Conservation (phyloP, 139 green algal genomes). For the Chlorella sp. region DNA sequence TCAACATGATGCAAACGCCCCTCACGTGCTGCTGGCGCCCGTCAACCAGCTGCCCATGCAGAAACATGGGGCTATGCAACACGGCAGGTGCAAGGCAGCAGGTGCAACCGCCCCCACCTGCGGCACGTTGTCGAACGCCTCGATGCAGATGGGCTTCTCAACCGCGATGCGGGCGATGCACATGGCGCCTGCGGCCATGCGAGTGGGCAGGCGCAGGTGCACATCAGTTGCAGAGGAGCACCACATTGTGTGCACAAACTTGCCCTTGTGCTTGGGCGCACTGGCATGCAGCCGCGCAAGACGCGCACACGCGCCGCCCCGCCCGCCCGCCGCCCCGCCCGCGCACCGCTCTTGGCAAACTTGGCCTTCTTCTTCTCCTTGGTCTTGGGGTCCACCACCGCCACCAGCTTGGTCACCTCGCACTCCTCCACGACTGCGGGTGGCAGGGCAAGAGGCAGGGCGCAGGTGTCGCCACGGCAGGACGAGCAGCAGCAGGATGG, state of each 20-base stretch:
- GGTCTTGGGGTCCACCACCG: constrained; percentile 87
- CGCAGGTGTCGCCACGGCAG: not conserved
- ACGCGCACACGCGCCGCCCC: no score
- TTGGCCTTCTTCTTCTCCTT: constrained; percentile 86
- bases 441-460: not conserved
- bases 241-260: no score
- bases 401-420: constrained; percentile 89
- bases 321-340: no score
- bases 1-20: no score
- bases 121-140: constrained; percentile 84
- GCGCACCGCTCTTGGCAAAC: constrained; percentile 72
- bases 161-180: constrained; percentile 63
- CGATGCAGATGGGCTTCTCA: constrained; percentile 90
- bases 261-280: no score
- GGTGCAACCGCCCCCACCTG: constrained; percentile 66
- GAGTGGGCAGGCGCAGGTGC: no score
- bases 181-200: constrained; percentile 35
- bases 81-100: not conserved
- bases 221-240: no score
- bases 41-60: not conserved
- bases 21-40: no score
- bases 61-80: not conserved
- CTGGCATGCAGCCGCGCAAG: no score
- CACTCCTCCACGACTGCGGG: constrained; percentile 89
- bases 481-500: not conserved